Base-by-base conservation (phyloP, 2,329 filamentous ascomycete genomes). In the Arthrobotrys sinensis region DNA sequence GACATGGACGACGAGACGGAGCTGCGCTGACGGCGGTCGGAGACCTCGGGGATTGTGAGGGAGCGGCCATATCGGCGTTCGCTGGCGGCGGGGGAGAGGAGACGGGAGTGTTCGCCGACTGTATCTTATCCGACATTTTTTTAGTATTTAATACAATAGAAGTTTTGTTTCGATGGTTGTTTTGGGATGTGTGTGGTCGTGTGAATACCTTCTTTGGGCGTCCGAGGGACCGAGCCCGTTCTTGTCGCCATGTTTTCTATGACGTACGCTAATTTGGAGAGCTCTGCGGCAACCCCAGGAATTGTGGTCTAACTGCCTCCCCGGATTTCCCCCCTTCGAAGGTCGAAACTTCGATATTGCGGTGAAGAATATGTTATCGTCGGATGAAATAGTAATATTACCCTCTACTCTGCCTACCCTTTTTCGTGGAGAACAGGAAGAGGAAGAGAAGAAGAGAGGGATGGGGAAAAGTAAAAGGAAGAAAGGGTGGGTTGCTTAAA, bases 1-100 rank as follows among this genome's bases (percentile, higher is more conserved):
- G 75, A 78, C 53, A 78, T 78, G 19, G 75, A 78, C 38, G 67
- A 72, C 16, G 67, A 72, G 24, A 78, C 75, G 4, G 75, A 78
- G 40, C 75, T 78, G 8, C 75, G 43, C 67, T 72, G 75, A 21
- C 75, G 60, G 40, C 75, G 62, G 46, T 67, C 14, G 62, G 45
- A 68, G 62, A 72, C 62, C 53, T 78, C 75, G 67, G 67, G 67
- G 19, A 78, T 72, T 24, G 75, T 78, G 36, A 78, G 75, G 21
- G 75, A 72, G 5, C 75, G 75, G 46, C 75, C 75, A 78, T 78
- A 65, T 4, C 75, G 75, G 21, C 65, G 62, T 16, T 76, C 72
- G 65, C 72, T 53, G 16, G 66, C 67, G n/a, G 75, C 60, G 28
- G 75, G 75, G 64, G 67, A 72, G 16, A 78, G 45, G 8, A 78